phyloP scores from a whole-genome alignment of 768 basidiomycete species.

The Kwoniella pini region DNA sequence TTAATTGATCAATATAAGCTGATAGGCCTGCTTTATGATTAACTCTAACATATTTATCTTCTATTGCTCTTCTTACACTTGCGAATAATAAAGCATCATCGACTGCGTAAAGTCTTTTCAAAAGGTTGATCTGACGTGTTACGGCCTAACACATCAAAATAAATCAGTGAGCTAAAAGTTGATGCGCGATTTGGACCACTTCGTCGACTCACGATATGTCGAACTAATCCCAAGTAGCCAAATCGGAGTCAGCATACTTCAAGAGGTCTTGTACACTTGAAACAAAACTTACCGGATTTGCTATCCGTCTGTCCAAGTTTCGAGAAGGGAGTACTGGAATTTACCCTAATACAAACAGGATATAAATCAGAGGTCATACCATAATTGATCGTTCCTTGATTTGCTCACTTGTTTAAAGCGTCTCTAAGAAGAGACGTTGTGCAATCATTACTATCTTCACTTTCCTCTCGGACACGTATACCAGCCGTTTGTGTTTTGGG shows the following conservation, averaged over 20 bases:
- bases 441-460: background rate
- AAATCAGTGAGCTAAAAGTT: background rate
- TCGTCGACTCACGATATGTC: slow-evolving; percentile 3
- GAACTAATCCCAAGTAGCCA: too few relatives aligned
- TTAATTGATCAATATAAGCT: slow-evolving; percentile 24
- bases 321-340: too few relatives aligned
- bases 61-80: slow-evolving; percentile 38
- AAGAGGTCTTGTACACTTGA: too few relatives aligned
- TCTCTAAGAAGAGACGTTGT: too few relatives aligned
- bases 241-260: too few relatives aligned
- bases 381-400: too few relatives aligned
- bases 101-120: slow-evolving; percentile 33
- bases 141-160: background rate
- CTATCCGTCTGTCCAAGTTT: too few relatives aligned
- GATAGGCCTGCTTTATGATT: slow-evolving; percentile 37
- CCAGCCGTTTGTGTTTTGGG: slow-evolving; percentile 5
- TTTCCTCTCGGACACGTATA: too few relatives aligned
- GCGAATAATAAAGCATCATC: slow-evolving; percentile 48
- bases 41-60: slow-evolving; percentile 36
- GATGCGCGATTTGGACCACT: background rate
- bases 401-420: too few relatives aligned
- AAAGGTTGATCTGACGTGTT: background rate
- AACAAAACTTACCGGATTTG: too few relatives aligned
- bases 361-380: too few relatives aligned
- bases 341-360: too few relatives aligned